Evolutionary conservation across 306 rosid species (phyloP), one percentile per base, ranked within the genome.

Genomic region (Herpetospermum pedunculosum): DNA sequence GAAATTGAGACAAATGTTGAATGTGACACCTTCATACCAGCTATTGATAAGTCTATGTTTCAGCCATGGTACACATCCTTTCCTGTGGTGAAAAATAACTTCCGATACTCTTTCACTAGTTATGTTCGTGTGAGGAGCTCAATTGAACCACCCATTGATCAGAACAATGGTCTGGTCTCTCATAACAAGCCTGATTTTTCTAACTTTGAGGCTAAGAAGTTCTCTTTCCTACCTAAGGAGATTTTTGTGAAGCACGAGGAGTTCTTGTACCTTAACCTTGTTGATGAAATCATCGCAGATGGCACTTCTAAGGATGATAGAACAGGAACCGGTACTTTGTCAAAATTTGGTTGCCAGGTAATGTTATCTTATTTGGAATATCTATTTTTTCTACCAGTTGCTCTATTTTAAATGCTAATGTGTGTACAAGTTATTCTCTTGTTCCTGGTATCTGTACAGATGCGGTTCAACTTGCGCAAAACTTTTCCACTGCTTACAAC

Each of bases 291-390:
- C 74, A 85, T 94, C 77, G 83, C 96, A 50, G 85, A 88, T 82
- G 99, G 99, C 47, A 82, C 83, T 41, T 10, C 79, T 70, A 94
- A 89, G 86, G 97, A 89, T 73, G 99, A 94, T 76, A 89, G 97
- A 82, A 91, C 97, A 7, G 97, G 99, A 72, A 94, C 99, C 43
- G 99, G 99, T 77, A 94, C 96, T 78, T 81, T 91, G 76, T 94
- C 99, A 2, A 88, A 77, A 83, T 94, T 94, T 79, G 99, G 99
- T 54, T 83, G 92, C 86, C 95, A 94, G 99, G 99, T 94, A 82
- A 70, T 48, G 40, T 74, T 26, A 37, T 75, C 75, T 44, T 58
- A 76, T 46, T 77, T 70, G 53, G 70, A 37, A 72, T 19, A 60
- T 75, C n/a, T 44, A 38, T 65, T 75, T 82, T 58, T 44, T 55